Conservation (phyloP, 306 rosid species). For the Citrullus colocynthis region DNA sequence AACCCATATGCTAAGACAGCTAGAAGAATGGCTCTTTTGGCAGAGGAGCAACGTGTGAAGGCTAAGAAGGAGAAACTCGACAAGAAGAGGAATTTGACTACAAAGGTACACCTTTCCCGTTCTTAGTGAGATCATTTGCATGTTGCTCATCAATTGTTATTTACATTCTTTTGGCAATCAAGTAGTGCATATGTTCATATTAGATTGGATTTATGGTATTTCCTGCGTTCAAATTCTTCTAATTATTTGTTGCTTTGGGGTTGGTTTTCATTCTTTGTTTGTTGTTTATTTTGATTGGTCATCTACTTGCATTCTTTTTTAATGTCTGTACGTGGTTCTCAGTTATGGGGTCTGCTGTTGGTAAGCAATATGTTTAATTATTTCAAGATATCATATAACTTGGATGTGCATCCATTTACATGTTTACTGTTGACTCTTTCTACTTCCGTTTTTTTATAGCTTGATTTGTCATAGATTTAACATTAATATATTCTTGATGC, state of each 20-base stretch:
- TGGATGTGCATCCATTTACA: background rate
- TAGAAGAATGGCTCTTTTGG: slow-evolving; percentile 29
- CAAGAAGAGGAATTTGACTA: slow-evolving; percentile 18
- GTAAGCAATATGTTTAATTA: background rate
- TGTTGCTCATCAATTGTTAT: background rate
- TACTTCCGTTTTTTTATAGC: background rate
- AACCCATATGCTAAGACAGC: slow-evolving; percentile 35
- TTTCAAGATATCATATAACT: background rate
- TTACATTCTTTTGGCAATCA: background rate
- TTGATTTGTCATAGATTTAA: background rate
- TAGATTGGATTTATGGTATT: too few species aligned
- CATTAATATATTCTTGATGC: background rate
- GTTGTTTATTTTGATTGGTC: background rate
- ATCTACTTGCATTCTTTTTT: too few species aligned
- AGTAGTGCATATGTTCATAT: background rate
- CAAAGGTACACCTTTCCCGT: slow-evolving; percentile 11
- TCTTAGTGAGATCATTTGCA: background rate
- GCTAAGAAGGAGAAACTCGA: slow-evolving; percentile 29
- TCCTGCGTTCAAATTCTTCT: background rate
- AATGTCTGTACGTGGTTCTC: background rate
- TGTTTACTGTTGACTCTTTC: background rate
- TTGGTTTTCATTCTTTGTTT: background rate
- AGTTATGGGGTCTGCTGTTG: background rate
- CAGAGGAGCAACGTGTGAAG: slow-evolving; percentile 24
- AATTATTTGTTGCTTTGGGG: background rate